Evolutionary conservation across 2,329 filamentous ascomycete genomes (phyloP), one percentile per base, ranked within the genome.

Genomic region (Alternaria sp.): DNA sequence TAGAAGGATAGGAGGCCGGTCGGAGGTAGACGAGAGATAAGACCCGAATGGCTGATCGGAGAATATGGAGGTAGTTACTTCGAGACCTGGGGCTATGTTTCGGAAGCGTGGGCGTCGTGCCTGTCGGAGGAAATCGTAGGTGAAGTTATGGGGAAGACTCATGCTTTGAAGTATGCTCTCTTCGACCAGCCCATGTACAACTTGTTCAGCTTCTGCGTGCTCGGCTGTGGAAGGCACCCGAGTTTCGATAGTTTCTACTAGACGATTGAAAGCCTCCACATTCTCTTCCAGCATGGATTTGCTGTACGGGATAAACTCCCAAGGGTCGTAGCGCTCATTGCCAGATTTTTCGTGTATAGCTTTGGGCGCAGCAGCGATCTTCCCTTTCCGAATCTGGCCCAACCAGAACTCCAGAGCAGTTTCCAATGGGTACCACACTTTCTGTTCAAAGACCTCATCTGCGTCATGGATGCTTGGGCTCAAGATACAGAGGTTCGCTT

Each of bases 1-100:
- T 30, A 65, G 54, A 13, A 64, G 30, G 36, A 59, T 26, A 7
- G 66, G 64, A 28, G 55, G 25, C 21, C 49, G 40, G 11, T 44
- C 19, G 25, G 9, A 43, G 7, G 32, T 45, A 44, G 30, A 45
- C 17, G 40, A 52, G 6, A 61, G 15, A 15, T 59, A 36, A 10
- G 56, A 47, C 23, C 52, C 28, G 43, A 67, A 68, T 11, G 61
- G 57, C 36, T 67, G 67, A 13, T 55, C 26, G 21, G 50, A 7
- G n/a, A 63, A 55, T 25, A 40, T 55, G 5, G 58, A 17, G 32
- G 56, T 46, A n/a, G 56, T 62, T 12, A 66, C 36, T 21, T 61
- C 50, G 10, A 71, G 62, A 21, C 65, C 69, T 9, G 67, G 65
- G 40, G 65, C 69, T 10, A 71, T 68, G 52, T 51, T 64, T 36